Base-by-base conservation (phyloP, 2,329 filamentous ascomycete species). In the Sarocladium brachiariae region DNA sequence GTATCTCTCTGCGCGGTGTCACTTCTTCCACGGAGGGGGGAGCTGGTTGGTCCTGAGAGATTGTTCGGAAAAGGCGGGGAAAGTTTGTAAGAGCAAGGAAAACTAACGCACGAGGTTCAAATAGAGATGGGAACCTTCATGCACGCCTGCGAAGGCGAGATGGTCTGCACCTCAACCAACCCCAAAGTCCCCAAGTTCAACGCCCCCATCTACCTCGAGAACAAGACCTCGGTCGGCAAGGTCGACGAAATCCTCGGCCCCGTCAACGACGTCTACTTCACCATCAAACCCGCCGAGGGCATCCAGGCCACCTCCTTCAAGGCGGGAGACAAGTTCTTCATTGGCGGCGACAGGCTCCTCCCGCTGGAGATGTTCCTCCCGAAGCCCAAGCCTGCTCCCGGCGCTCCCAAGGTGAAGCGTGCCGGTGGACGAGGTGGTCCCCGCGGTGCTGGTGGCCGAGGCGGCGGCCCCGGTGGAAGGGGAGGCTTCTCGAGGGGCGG, bases 111-210 rank as follows among this genome's bases (percentile, higher is more conserved):
- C 45, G 34, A 11, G 14, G 7, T 8, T 30, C 19, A 13, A 13
- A 27, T 38, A 55, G 93, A 96, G 74, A 89, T 99, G 86, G 93
- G 93, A 70, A 82, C 81, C 58, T 95, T 97, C 72, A 73, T 96
- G 67, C 93, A 99, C 75, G 84, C 90, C 53, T 92, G 88, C 74
- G 93, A 99, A 73, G 92, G 92, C 68, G 93, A 99, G 72, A 93
- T 99, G 80, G 86, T 99, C 61, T 96, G 92, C 86, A 85, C 90
- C 71, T 95, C 88, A 59, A 86, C 87, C 71, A 97, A 96, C 77
- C 76, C 86, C 62, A 97, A 97, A 75, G 86, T 99, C 57, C 93
- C 93, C 55, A 95, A 95, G 76, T 99, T 99, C 85, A 97, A 96
- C 77, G 93, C 93, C 55, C 90, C 90, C 59, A 95, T 99, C 70